Evolutionary conservation across 495 filamentous ascomycete genomes (phyloP), one percentile per base, ranked within the genome.

Genomic region (Hypoxylon perforatum): DNA sequence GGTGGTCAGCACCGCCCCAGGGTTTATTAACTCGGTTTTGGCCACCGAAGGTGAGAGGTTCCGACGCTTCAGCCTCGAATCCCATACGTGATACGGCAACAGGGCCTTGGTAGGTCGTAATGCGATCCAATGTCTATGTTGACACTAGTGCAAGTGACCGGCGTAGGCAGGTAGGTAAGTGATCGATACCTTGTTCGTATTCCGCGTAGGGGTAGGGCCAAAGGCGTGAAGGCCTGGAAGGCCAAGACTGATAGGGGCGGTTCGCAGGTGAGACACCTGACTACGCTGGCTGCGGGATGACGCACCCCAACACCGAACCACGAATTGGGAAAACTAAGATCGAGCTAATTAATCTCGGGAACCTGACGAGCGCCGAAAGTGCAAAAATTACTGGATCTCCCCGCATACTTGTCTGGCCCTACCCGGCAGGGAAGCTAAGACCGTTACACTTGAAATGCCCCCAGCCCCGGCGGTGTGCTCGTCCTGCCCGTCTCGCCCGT

Each of bases 211-310:
- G n/a, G n/a, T 42, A n/a, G 17, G 15, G n/a, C 8, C n/a, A 42
- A 17, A n/a, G n/a, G n/a, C n/a, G n/a, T n/a, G n/a, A n/a, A n/a
- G n/a, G n/a, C n/a, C n/a, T n/a, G n/a, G n/a, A n/a, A n/a, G 14
- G 22, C 57, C 54, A 67, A 52, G 58, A 58, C 64, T 61, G 1
- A 7, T 56, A 58, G 53, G 47, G 41, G 22, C 54, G 47, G 48
- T 54, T 58, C 18, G 35, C 9, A 0, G 28, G 41, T 55, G 22
- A 59, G 58, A 55, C 65, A 63, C 42, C 59, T 68, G 65, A 68
- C 49, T 42, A 19, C 14, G 28, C 59, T 68, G 65, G 63, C 49
- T 42, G 25, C 14, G 28, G 21, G 42, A 63, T 68, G 65, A 68
- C 65, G 65, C 59, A 60, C 58, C 12, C 14, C 46, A 48, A 48